phyloP scores from a whole-genome alignment of 345 rosid species.

The Brassica incana region DNA sequence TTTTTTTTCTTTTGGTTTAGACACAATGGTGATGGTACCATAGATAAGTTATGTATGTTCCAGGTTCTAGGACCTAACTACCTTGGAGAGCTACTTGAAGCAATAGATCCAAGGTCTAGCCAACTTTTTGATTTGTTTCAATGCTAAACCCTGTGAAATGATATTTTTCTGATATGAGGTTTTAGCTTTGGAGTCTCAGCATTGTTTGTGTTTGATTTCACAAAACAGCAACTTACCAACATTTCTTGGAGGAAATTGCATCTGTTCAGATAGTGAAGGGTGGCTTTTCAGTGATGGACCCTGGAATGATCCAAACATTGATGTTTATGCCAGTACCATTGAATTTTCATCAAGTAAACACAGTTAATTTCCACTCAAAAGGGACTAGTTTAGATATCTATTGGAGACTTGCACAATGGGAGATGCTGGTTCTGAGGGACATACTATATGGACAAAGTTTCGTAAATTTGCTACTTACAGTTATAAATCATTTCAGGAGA shows the following conservation, averaged over 20 bases:
- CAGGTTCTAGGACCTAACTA: conserved; percentile 83
- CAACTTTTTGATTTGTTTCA: background rate
- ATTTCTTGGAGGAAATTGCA: conserved; percentile 89
- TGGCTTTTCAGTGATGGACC: conserved; percentile 87
- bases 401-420: conserved; percentile 15
- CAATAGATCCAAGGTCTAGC: conserved; percentile 67
- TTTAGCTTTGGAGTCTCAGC: conserved; percentile 2
- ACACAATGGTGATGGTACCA: background rate
- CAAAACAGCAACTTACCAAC: conserved; percentile 83
- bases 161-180: background rate
- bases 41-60: conserved; percentile 14
- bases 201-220: background rate
- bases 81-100: conserved; percentile 64
- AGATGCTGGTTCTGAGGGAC: conserved; percentile 15
- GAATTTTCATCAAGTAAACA: background rate
- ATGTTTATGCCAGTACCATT: conserved; percentile 33
- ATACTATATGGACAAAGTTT: background rate
- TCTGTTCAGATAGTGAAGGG: conserved; percentile 72
- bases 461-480: background rate
- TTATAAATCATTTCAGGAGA: background rate
- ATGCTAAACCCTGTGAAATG: background rate
- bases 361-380: background rate
- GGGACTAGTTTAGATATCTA: background rate
- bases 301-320: conserved; percentile 78
- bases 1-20: background rate